Evolutionary conservation across 176 grass and related monocot genomes (phyloP), one percentile per base, ranked within the genome.

Genomic region (Raddia distichophylla): DNA sequence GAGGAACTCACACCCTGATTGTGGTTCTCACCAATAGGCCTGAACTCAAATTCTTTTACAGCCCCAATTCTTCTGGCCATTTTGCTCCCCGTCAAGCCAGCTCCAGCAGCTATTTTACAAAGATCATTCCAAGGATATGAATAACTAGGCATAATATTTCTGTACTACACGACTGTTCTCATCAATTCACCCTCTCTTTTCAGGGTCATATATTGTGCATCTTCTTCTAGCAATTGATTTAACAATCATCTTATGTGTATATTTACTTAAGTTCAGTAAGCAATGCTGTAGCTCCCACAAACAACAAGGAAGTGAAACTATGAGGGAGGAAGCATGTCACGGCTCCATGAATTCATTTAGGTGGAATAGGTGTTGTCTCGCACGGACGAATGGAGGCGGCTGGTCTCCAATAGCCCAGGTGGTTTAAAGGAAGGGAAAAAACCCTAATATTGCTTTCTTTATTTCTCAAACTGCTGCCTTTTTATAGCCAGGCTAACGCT

Each of bases 31-130:
- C 95, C 95, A 87, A 94, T 93, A 43, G 88, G 81, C 76, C 94
- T 94, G 86, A 98, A 98, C 67, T 94, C 88, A 80, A 98, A 98
- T 89, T 98, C 95, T 90, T 93, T 90, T 73, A 98, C 82, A 69
- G 73, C 88, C 48, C 90, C 92, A 64, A 91, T 94, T 78, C 95
- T 81, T 81, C 92, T 90, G 10, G 92, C 95, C 95, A 98, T 98
- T 89, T 98, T 98, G 85, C 64, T 93, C 2, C 92, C 95, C 81
- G 92, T 84, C 72, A 98, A 88, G 78, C 95, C 95, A 91, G 95
- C 95, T 67, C 95, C 95, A 88, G 95, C 90, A 84, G 92, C 95
- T 98, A 77, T 70, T 67, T 76, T 80, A 52, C 46, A 54, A 60
- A 63, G 77, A 88, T 69, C 45, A 83, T 80, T 73, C 7, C 9